Base-by-base conservation (phyloP, 2,329 filamentous ascomycete genomes). In the Cercospora sojina region DNA sequence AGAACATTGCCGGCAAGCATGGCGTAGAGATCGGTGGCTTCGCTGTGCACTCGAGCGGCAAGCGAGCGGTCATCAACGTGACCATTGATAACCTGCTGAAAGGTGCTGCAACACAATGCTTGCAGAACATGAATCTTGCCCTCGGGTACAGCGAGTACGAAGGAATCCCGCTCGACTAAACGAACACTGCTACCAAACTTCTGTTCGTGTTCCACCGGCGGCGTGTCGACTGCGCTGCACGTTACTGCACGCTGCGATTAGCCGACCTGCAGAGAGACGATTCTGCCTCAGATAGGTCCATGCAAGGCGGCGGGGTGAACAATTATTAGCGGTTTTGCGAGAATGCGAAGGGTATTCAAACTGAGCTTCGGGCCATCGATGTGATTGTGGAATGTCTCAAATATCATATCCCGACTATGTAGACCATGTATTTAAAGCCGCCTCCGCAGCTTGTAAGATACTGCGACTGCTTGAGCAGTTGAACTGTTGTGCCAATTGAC, bases 81-180 rank as follows among this genome's bases (percentile, higher is more conserved):
- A 96, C 91, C 2, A 97, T 97, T 75, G 93, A 97, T 80, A 97
- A 97, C 80, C 82, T 97, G 72, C 85, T 95, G 74, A 97, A 97
- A 87, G 93, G 93, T 67, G 93, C 93, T 62, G 91, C 91, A 6
- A 97, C 93, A 10, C 93, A 97, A 79, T 97, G 93, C 82, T 81
- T 97, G 78, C 93, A 96, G 84, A 96, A 96, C 80, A 95, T 96
- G 91, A 96, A 96, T 80, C 83, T 96, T 66, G 90, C 91, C n/a
- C 85, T 96, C 10, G 92, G 92, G 55, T 96, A 94, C 77, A 88
- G 87, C 55, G 92, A 96, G 81, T 96, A 92, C 76, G 91, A 96
- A 77, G 92, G 92, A 47, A 96, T 96, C 71, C 92, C 92, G 35
- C 75, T 86, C 66, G 80, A 85, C 66, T 85, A 57, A 62, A 59